Evolutionary conservation across 2,329 filamentous ascomycete genomes (phyloP).

Genomic region (Ciborinia camelliae): DNA sequence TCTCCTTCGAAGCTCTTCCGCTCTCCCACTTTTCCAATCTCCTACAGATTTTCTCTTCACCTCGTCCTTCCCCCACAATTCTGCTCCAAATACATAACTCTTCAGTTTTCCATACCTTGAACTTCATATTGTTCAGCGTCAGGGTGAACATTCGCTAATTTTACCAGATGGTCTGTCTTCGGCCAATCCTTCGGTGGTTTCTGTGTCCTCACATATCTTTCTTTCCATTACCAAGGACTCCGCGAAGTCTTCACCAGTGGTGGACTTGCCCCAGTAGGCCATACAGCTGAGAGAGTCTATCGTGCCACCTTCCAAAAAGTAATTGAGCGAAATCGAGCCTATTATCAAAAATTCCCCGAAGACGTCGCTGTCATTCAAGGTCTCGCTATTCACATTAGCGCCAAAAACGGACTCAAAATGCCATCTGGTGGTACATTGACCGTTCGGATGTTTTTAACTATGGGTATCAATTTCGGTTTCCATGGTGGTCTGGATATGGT

Average conservation of each 20-base stretch:
- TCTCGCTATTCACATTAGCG: constrained; percentile 45
- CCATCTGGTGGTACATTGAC: constrained; percentile 73
- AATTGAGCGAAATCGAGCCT: constrained; percentile 68
- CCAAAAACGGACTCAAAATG: constrained; percentile 57
- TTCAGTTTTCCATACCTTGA: neutral
- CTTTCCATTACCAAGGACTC: constrained; percentile 71
- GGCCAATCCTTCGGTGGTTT: constrained; percentile 95
- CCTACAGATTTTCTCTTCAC: neutral
- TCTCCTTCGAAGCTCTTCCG: neutral
- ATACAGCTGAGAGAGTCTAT: constrained; percentile 72
- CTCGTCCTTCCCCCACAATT: neutral
- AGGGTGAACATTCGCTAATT: neutral
- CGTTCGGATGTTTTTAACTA: constrained; percentile 67
- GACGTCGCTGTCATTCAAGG: constrained; percentile 65
- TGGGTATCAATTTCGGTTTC: constrained; percentile 75
- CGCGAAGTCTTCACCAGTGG: constrained; percentile 82
- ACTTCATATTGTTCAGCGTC: neutral
- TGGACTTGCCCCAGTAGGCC: constrained; percentile 74
- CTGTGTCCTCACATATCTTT: constrained; percentile 78
- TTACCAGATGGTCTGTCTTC: constrained; percentile 73
- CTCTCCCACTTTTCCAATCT: neutral
- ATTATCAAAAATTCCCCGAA: constrained; percentile 78
- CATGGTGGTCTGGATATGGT: constrained; percentile 73
- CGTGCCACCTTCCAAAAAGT: constrained; percentile 66
- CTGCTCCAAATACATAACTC: neutral